A percentile compares a stretch with the other conserved stretches of the same genome.
Evolutionary conservation across 805 yeast species (phyloP).

Genomic region (Saturnispora sekii): DNA sequence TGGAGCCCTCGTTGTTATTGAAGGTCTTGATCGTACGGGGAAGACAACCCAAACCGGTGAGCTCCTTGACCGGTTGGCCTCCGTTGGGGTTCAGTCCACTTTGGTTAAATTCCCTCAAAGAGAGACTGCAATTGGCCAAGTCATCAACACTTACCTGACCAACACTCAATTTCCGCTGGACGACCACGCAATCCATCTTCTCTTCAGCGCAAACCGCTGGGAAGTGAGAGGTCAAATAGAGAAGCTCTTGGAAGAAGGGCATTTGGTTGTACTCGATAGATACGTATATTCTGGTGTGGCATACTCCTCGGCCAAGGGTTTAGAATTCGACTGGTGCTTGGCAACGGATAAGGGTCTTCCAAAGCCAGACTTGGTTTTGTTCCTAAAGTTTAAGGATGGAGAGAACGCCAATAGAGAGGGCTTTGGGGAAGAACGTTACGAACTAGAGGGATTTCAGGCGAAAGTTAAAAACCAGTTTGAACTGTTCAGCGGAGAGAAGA

Average conservation of each 20-base stretch:
- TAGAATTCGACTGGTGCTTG: conserved; percentile 67
- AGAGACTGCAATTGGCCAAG: conserved; percentile 66
- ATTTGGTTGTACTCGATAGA: conserved; percentile 61
- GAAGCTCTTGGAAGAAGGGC: conserved; percentile 39
- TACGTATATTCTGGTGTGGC: conserved; percentile 92
- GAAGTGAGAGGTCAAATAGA: conserved; percentile 49
- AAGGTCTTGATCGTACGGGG: conserved; percentile 93
- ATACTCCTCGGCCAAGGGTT: conserved; percentile 78
- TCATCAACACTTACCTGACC: conserved; percentile 66
- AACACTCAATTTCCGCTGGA: conserved; percentile 40
- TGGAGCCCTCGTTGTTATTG: conserved; percentile 73
- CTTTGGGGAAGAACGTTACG: conserved; percentile 94
- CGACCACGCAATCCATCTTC: conserved; percentile 76
- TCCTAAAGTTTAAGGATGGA: conserved; percentile 50
- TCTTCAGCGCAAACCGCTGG: conserved; percentile 95
- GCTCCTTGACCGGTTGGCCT: conserved; percentile 25
- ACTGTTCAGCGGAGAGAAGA: conserved; percentile 22
- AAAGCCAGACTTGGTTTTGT: conserved; percentile 74
- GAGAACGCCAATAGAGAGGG: conserved; percentile 50
- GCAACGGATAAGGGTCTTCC: conserved; percentile 80
- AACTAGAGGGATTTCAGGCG: conserved; percentile 61
- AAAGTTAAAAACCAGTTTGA: conserved; percentile 56
- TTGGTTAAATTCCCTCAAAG: conserved; percentile 83
- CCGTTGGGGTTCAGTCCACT: conserved; percentile 29
- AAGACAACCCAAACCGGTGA: conserved; percentile 71